Base-by-base conservation (phyloP, 768 basidiomycete species). In the Podaxis sp. region DNA sequence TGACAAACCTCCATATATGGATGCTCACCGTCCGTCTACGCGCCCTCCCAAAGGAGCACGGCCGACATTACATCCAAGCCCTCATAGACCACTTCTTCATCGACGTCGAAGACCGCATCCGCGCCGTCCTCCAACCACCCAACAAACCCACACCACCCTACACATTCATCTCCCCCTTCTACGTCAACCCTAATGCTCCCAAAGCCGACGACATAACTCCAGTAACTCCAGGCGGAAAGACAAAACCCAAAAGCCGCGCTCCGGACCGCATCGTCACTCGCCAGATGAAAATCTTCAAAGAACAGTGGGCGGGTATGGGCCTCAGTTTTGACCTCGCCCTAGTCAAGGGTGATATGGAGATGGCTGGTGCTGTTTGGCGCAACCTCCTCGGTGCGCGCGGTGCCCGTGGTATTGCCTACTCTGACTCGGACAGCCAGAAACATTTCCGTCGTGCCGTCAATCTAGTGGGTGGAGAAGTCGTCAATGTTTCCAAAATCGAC, bases 81-180 rank as follows among this genome's bases (percentile, higher is more conserved):
- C 80, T 98, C 64, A 82, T 97, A 65, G 95, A 96, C 73, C 95
- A 97, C 77, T 97, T 96, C 78, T 99, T 98, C 80, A 78, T 94
- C 66, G 93, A 98, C 72, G 84, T 93, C 65, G 96, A 98, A 71
- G 90, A 92, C 70, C 90, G 95, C 60, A 87, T 98, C 53, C 89
- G 95, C 20, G 77, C 84, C 4, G 88, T 95, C 30, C 85, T 94
- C 48, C 88, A 89, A 57, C 87, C 89, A 4, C 80, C 72, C 11
- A 58, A 73, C 11, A 71, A 73, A 48, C 79, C 80, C 22, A 66
- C 68, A 12, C 64, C 68, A 48, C 82, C 82, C 13, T 84, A 85
- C 71, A 83, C 81, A 8, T 79, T 80, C 67, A 40, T 68, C 22
- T 77, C 81, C 1, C 52, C 74, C 2, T 83, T 84, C 65, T 83